Evolutionary conservation across 129 eudicot species (phyloP), one percentile per base, ranked within the genome.

Genomic region (Helianthus tuberosus): DNA sequence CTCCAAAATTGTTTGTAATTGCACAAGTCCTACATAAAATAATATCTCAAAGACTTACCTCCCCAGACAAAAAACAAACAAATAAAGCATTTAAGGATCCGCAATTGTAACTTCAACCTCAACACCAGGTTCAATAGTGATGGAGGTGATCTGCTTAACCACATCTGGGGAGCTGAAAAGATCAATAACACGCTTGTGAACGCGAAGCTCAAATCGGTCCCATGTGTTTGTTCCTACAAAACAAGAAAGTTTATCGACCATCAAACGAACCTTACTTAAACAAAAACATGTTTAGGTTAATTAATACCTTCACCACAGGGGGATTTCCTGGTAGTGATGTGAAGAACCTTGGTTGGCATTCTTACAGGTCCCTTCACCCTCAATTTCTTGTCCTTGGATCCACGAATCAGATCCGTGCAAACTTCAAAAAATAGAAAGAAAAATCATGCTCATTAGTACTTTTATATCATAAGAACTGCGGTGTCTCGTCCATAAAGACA

Each of bases 31-130:
- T 76, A 66, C 74, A 67, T 65, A 52, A 61, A 47, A 49, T 60
- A 36, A 27, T 9, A 43, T 72, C 64, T 11, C 66, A 23, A 41
- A 65, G 8, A 20, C 47, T 17, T 38, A 25, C 15, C 54, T 67
- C 63, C 39, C 36, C 50, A 62, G 36, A 11, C 44, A 7, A 73
- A 46, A 43, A n/a, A 39, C 36, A 67, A 29, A 75, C 8, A 48
- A 65, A 75, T 27, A 53, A 52, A 6, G 79, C 65, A 27, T 57
- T 48, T 83, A 87, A 55, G 86, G 80, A 79, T 87, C 96, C 1
- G 96, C 96, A 20, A 93, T 89, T 2, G 98, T 88, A 44, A 93
- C 95, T 76, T 92, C 78, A 49, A 73, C 78, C 70, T 73, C 78
- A 35, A 73, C 78, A 62, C 78, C 78, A 15, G 78, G 78, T 73